A percentile compares a stretch with the other conserved stretches of the same genome.
Evolutionary conservation across 805 yeast genomes (phyloP).

Genomic region (Nakazawaea ambrosiae): DNA sequence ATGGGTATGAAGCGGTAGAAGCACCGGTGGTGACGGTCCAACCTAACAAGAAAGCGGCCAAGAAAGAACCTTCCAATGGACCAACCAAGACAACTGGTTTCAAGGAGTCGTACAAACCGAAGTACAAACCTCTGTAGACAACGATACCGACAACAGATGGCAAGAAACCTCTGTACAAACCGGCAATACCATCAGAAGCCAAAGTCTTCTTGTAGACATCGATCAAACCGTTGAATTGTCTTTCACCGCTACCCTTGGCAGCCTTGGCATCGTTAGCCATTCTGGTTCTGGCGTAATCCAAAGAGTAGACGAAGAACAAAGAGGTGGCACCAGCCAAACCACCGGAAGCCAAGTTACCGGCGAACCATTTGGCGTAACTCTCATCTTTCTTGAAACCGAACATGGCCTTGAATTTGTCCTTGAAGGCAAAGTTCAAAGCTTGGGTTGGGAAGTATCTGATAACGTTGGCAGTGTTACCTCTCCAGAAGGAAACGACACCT

Average conservation of each 20-base stretch:
- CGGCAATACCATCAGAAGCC: conserved; percentile 94
- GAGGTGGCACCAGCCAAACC: conserved; percentile 98
- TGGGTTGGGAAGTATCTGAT: conserved; percentile 99
- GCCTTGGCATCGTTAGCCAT: conserved; percentile 97
- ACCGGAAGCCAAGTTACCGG: conserved; percentile 98
- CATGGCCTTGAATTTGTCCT: conserved; percentile 92
- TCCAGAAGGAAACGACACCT: conserved; percentile 93
- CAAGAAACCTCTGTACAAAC: conserved; percentile 99
- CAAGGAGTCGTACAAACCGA: conserved; percentile 94
- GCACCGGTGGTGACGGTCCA: conserved; percentile 99
- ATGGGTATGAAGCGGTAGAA: conserved; percentile 97
- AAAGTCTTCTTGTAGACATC: conserved; percentile 96
- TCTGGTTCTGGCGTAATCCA: conserved; percentile 98
- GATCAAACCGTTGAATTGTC: conserved; percentile 95
- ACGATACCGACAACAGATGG: conserved; percentile 96
- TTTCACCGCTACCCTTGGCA: conserved; percentile 76
- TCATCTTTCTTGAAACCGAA: conserved; percentile 97
- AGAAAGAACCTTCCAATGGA: conserved; percentile 89
- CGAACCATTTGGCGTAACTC: conserved; percentile 89
- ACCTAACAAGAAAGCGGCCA: conserved; percentile 93
- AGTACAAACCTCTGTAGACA: conserved; percentile 99
- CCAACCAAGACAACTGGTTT: conserved; percentile 94
- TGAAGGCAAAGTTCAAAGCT: conserved; percentile 97
- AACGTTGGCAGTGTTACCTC: conserved; percentile 99
- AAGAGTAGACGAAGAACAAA: conserved; percentile 87